These are phyloP conservation scores for Mycosphaerelloides madeirae DNA, from an alignment of 2,329 filamentous ascomycete species.

Conservation along the genomic window DNA sequence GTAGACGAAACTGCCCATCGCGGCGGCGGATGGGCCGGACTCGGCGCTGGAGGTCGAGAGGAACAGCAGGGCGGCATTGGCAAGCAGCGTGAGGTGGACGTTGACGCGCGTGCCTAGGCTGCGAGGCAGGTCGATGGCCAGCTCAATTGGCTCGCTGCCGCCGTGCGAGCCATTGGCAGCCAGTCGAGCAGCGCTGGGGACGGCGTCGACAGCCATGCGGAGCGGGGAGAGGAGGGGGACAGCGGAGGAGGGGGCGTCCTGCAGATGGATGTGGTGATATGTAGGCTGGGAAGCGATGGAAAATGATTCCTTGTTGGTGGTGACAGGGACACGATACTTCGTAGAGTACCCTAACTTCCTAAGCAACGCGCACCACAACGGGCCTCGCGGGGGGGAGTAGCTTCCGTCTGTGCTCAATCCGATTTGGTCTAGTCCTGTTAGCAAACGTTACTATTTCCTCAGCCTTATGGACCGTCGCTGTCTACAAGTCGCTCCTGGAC, in stretches of 20 bases:
- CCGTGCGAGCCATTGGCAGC: slow-evolving; percentile 26
- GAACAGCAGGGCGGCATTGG: slow-evolving; percentile 52
- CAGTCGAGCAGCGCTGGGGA: slow-evolving; percentile 1
- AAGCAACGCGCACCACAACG: no score
- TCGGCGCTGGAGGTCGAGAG: slow-evolving; percentile 52
- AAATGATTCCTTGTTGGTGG: no score
- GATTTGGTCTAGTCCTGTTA: no score
- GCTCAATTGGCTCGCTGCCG: slow-evolving; percentile 45
- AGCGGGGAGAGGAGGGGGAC: background rate
- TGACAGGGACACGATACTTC: no score
- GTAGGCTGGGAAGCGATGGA: no score
- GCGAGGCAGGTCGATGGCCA: slow-evolving; percentile 55
- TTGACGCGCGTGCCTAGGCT: slow-evolving; percentile 55
- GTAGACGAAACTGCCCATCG: slow-evolving; percentile 87
- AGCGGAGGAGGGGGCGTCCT: background rate
- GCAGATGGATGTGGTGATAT: background rate
- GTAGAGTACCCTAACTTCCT: no score
- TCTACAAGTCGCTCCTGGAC: no score
- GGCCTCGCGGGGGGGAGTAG: no score
- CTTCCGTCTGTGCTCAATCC: no score
- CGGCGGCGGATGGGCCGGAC: slow-evolving; percentile 37
- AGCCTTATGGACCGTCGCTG: no score
- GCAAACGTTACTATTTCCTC: no score
- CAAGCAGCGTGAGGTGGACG: slow-evolving; percentile 53
- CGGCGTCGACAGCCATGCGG: slow-evolving; percentile 22